phyloP scores from a whole-genome alignment of 495 filamentous ascomycete species.

The Usnea hakonensis region DNA sequence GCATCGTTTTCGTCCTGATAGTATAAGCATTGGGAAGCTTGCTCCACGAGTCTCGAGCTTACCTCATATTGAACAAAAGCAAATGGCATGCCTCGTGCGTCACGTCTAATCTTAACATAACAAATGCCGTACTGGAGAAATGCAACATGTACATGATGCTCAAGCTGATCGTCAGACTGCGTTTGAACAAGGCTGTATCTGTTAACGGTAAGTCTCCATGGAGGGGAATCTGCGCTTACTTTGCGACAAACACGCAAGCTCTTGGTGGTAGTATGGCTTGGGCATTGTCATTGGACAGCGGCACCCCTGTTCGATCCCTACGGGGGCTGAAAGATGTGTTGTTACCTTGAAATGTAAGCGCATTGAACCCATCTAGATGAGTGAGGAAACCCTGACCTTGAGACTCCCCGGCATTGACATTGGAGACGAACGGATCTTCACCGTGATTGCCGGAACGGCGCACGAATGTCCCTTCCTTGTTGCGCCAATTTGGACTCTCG shows the following conservation, averaged over 20 bases:
- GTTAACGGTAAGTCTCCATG: constrained; percentile 2
- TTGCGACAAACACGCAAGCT: constrained; percentile 57
- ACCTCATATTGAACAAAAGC: constrained; percentile 58
- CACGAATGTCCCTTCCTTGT: constrained; percentile 9
- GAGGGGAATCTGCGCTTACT: constrained; percentile 38
- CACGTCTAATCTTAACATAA: constrained; percentile 57
- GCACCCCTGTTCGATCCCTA: constrained; percentile 22
- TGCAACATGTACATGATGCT: constrained; percentile 42
- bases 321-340: constrained; percentile 10
- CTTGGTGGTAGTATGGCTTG: constrained; percentile 47
- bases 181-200: constrained; percentile 29
- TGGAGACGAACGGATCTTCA: constrained; percentile 22
- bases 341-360: neutral
- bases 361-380: neutral
- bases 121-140: constrained; percentile 48
- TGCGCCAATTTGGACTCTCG: constrained; percentile 15
- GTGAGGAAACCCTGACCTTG: neutral
- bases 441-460: constrained; percentile 3
- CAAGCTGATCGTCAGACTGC: constrained; percentile 42
- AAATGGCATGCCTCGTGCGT: constrained; percentile 49
- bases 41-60: constrained; percentile 18
- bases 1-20: constrained; percentile 37
- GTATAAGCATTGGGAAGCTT: constrained; percentile 22
- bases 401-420: neutral
- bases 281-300: constrained; percentile 41